Conservation (phyloP, 2,329 filamentous ascomycete genomes). For the Aspergillus sergii region DNA sequence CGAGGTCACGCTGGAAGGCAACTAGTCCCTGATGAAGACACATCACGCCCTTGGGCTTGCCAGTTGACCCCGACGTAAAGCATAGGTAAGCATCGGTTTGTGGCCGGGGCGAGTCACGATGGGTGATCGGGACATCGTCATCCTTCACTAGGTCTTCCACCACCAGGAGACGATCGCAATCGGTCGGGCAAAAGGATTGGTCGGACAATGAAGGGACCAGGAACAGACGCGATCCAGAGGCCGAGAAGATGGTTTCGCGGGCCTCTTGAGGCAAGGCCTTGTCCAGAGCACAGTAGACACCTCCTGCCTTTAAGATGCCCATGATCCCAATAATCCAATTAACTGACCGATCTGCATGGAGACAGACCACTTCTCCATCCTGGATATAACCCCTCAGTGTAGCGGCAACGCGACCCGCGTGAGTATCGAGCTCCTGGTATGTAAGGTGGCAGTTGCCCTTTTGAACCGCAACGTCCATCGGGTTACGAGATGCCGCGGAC, state of each 20-base stretch:
- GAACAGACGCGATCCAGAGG: background rate
- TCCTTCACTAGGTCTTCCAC: too few species aligned
- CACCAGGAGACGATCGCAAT: background rate
- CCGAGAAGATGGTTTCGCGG: too few species aligned
- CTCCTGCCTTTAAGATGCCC: conserved; percentile 11
- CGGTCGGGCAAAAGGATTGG: background rate
- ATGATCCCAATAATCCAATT: conserved; percentile 16
- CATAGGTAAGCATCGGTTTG: conserved; percentile 26
- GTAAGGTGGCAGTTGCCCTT: conserved; percentile 4
- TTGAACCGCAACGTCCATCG: conserved; percentile 1
- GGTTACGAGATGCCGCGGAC: background rate
- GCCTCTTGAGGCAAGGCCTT: conserved; percentile 4
- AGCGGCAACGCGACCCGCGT: conserved; percentile 1
- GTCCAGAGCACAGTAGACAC: conserved; percentile 26
- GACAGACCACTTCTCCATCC: conserved; percentile 7
- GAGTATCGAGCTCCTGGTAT: conserved; percentile 7
- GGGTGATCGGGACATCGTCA: background rate
- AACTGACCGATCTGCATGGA: conserved; percentile 21
- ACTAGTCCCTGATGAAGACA: conserved; percentile 40
- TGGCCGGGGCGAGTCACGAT: background rate
- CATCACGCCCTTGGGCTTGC: conserved; percentile 20
- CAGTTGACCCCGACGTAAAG: conserved; percentile 46
- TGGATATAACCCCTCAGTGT: conserved; percentile 7
- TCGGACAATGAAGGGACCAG: background rate
- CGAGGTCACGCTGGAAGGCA: conserved; percentile 36